Conservation (phyloP, 2,329 filamentous ascomycete genomes). For the Paradendryphiella salina region DNA sequence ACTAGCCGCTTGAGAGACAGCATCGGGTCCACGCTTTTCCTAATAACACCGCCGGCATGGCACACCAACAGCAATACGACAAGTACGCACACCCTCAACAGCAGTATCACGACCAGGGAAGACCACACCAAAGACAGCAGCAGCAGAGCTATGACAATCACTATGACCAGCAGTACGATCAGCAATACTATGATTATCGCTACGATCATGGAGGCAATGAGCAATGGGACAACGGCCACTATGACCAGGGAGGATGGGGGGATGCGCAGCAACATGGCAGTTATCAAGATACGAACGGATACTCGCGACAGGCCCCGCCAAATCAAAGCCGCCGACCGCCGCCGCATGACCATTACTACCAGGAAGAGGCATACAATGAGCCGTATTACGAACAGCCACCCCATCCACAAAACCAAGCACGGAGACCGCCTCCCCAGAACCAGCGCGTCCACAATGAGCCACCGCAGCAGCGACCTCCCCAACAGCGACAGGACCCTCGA, state of each 20-base stretch:
- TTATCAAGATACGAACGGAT: slow-evolving; percentile 31
- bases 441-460: slow-evolving; percentile 32
- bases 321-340: slow-evolving; percentile 21
- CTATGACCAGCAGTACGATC: slow-evolving; percentile 35
- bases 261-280: slow-evolving; percentile 31
- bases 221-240: slow-evolving; percentile 43
- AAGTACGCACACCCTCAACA: slow-evolving; percentile 42
- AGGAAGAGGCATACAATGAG: slow-evolving; percentile 34
- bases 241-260: slow-evolving; percentile 37
- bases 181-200: slow-evolving; percentile 41
- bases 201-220: slow-evolving; percentile 42
- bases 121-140: slow-evolving; percentile 18
- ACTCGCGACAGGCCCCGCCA: slow-evolving; percentile 22
- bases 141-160: slow-evolving; percentile 38
- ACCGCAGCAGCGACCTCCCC: slow-evolving; percentile 28
- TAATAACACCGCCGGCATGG: slow-evolving; percentile 40
- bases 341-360: slow-evolving; percentile 30
- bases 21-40: slow-evolving; percentile 20
- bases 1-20: slow-evolving; percentile 25
- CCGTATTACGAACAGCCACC: slow-evolving; percentile 32
- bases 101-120: slow-evolving; percentile 39
- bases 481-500: slow-evolving; percentile 35
- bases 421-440: slow-evolving; percentile 20
- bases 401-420: slow-evolving; percentile 27
- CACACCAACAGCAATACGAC: slow-evolving; percentile 47